Evolutionary conservation across 202 grass and related monocot genomes (phyloP).

Genomic region (Elaeis oleifera): DNA sequence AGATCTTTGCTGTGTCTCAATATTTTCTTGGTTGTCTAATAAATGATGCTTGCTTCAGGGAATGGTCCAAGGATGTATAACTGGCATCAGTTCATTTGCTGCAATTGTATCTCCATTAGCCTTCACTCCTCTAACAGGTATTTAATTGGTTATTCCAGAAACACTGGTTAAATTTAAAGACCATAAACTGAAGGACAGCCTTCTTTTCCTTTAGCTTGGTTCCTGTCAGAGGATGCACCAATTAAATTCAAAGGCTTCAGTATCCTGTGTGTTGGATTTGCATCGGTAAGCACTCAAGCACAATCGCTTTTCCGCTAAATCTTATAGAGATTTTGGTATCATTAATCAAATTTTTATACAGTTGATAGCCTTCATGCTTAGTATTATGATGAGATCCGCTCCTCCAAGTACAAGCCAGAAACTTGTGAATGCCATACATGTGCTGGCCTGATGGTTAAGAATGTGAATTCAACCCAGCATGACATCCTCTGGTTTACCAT

Average conservation of each 20-base stretch:
- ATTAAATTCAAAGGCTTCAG: constrained; percentile 84
- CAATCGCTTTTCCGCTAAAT: not conserved
- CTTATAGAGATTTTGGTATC: not conserved
- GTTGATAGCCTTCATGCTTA: constrained; percentile 59
- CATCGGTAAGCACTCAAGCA: constrained; percentile 34
- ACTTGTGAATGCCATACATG: no score
- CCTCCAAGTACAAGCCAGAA: not conserved
- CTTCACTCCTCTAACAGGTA: constrained; percentile 83
- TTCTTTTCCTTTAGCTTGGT: constrained; percentile 37
- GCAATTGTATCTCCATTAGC: constrained; percentile 55
- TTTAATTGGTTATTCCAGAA: constrained; percentile 3
- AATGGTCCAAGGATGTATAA: constrained; percentile 79
- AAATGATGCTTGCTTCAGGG: constrained; percentile 35
- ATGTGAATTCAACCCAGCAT: no score
- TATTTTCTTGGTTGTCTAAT: constrained; percentile 2
- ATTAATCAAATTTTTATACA: constrained; percentile 12
- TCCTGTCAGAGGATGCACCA: constrained; percentile 62
- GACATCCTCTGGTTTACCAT: no score
- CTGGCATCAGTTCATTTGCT: constrained; percentile 77
- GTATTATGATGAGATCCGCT: constrained; percentile 36
- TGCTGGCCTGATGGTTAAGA: no score
- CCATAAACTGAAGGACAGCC: not conserved
- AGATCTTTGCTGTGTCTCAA: not conserved
- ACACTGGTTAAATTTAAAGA: constrained; percentile 6
- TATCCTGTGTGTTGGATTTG: constrained; percentile 70